These are phyloP conservation scores for Trichosporon coremiiforme DNA, from an alignment of 1,284 basidiomycete species.

Conservation along the genomic window DNA sequence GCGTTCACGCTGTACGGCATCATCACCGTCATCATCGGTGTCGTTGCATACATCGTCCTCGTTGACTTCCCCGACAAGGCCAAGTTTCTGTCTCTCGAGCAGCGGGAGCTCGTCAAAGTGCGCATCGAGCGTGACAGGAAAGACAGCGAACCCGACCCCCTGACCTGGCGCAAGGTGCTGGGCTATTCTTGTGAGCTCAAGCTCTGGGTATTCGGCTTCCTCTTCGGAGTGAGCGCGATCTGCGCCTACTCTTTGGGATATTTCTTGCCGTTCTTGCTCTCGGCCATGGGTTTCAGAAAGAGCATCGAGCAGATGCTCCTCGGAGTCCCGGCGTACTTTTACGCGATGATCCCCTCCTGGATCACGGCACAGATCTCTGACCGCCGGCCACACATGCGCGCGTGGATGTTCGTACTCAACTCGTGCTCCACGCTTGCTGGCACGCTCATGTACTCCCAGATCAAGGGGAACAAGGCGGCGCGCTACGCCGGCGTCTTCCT, in stretches of 20 bases:
- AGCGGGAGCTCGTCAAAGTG: constrained; percentile 22
- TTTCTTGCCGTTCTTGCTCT: constrained; percentile 56
- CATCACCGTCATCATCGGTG: constrained; percentile 25
- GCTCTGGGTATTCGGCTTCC: constrained; percentile 57
- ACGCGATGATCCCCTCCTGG: constrained; percentile 50
- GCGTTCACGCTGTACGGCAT: constrained; percentile 30
- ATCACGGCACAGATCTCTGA: constrained; percentile 51
- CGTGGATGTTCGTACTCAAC: constrained; percentile 23
- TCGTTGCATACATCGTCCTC: constrained; percentile 21
- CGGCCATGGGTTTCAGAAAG: constrained; percentile 29
- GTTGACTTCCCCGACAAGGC: constrained; percentile 32
- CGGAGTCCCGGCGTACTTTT: constrained; percentile 54
- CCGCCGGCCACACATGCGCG: constrained; percentile 31
- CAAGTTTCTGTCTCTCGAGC: constrained; percentile 27
- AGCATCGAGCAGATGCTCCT: constrained; percentile 46
- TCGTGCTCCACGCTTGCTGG: constrained; percentile 17
- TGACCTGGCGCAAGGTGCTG: constrained; percentile 49
- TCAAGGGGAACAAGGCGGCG: constrained; percentile 37
- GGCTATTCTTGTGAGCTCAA: constrained; percentile 54
- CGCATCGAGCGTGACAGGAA: constrained; percentile 34
- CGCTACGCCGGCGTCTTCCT: constrained; percentile 57
- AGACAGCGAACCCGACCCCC: constrained; percentile 55
- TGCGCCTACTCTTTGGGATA: constrained; percentile 35
- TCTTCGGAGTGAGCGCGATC: constrained; percentile 45
- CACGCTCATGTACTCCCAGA: constrained; percentile 25